Conservation (phyloP, 805 yeast species). For the Barnettozyma californica region DNA sequence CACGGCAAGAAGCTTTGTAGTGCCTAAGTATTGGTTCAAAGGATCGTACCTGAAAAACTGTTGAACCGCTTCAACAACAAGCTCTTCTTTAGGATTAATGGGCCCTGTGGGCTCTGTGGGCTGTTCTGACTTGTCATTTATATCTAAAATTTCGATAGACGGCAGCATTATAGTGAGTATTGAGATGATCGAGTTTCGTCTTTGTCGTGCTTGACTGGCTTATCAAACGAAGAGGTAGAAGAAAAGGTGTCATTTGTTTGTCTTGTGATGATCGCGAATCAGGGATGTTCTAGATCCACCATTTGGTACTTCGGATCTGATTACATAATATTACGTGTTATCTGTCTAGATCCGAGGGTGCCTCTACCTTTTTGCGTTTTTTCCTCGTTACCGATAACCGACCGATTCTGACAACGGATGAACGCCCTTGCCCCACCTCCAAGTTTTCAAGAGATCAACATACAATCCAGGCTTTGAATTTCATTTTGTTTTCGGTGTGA, state of each 20-base stretch:
- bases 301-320: not conserved
- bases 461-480: not conserved
- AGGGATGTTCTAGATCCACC: not conserved
- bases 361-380: no score
- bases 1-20: conserved; percentile 44
- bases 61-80: conserved; percentile 44
- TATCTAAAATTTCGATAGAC: conserved; percentile 25
- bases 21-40: conserved; percentile 50
- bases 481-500: not conserved
- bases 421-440: no score
- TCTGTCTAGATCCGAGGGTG: not conserved
- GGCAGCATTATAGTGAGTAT: conserved; percentile 9
- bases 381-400: not conserved
- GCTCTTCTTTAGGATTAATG: conserved; percentile 24
- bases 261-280: not conserved
- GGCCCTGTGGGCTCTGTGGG: conserved; percentile 14
- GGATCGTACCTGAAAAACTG: conserved; percentile 66
- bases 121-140: conserved; percentile 23
- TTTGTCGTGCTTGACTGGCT: no score
- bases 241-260: not conserved
- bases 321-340: not conserved
- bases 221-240: no score
- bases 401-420: no score
- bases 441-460: no score
- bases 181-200: not conserved